Conservation (phyloP, 768 basidiomycete species). For the Mycena maculata region DNA sequence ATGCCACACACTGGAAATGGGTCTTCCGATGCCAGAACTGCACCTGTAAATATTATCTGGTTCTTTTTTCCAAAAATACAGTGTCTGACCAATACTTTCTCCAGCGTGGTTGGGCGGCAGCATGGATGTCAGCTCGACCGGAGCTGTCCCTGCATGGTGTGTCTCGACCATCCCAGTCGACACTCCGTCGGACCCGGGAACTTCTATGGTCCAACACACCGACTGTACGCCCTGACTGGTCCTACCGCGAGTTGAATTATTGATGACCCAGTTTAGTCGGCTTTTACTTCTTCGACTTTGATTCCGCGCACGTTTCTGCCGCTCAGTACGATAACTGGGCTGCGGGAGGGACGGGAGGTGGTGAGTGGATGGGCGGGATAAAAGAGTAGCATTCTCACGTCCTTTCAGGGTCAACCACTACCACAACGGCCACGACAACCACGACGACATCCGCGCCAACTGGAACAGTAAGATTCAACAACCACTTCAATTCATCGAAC, state of each 20-base stretch:
- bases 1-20: slow-evolving; percentile 75
- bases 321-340: slow-evolving; percentile 63
- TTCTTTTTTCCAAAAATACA: background rate
- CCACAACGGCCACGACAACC: slow-evolving; percentile 49
- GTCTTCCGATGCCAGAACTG: slow-evolving; percentile 77
- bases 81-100: slow-evolving; percentile 17
- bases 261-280: slow-evolving; percentile 53
- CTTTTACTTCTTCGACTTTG: slow-evolving; percentile 66
- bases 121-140: slow-evolving; percentile 43
- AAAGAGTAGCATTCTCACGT: background rate
- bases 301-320: slow-evolving; percentile 58
- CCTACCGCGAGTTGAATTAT: background rate
- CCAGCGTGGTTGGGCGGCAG: slow-evolving; percentile 56
- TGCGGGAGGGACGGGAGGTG: slow-evolving; percentile 58
- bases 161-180: slow-evolving; percentile 55
- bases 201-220: slow-evolving; percentile 66
- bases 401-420: slow-evolving; percentile 41
- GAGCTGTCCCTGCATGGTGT: slow-evolving; percentile 58
- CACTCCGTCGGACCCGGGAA: slow-evolving; percentile 61
- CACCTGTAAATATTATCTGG: slow-evolving; percentile 55
- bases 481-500: background rate
- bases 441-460: slow-evolving; percentile 48
- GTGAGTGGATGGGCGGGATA: slow-evolving; percentile 19
- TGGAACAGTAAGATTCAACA: slow-evolving; percentile 40
- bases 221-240: slow-evolving; percentile 56